phyloP scores from a whole-genome alignment of 495 filamentous ascomycete species.

The Podospora bellae-mahoneyi region DNA sequence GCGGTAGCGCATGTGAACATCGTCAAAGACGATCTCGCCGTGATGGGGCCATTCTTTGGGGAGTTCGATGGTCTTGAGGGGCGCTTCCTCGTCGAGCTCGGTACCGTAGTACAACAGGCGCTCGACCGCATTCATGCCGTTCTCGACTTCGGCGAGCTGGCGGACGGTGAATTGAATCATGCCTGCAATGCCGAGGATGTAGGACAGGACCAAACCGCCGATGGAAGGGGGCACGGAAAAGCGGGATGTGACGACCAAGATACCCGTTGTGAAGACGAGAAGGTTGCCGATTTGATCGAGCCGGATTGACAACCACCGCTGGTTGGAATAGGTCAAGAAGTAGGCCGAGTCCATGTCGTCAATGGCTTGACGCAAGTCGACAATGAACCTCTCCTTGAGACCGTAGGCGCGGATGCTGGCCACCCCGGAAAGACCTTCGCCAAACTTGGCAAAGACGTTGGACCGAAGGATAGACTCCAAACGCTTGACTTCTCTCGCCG shows the following conservation, averaged over 20 bases:
- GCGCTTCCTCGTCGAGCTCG: constrained; percentile 81
- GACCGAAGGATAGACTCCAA: constrained; percentile 88
- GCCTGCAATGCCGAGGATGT: constrained; percentile 90
- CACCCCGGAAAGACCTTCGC: constrained; percentile 79
- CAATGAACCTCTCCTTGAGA: constrained; percentile 66
- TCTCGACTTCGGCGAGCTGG: constrained; percentile 94
- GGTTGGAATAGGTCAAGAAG: constrained; percentile 89
- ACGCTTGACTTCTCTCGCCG: constrained; percentile 89
- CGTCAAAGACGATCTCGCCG: constrained; percentile 79
- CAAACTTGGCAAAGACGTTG: constrained; percentile 82
- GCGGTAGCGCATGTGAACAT: constrained; percentile 90
- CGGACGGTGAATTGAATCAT: constrained; percentile 94
- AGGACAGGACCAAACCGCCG: constrained; percentile 81
- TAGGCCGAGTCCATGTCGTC: constrained; percentile 93
- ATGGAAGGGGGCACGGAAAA: constrained; percentile 83
- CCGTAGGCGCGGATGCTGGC: constrained; percentile 88
- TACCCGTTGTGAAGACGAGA: constrained; percentile 80
- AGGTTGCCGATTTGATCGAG: constrained; percentile 79
- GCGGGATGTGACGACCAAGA: constrained; percentile 90
- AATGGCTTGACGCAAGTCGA: constrained; percentile 64
- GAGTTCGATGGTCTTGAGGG: constrained; percentile 66
- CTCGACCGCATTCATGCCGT: constrained; percentile 95
- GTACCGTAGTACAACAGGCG: constrained; percentile 90
- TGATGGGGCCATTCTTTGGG: constrained; percentile 73
- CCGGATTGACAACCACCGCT: constrained; percentile 83